Base-by-base conservation (phyloP, 768 basidiomycete genomes). In the Auriscalpium orientale region DNA sequence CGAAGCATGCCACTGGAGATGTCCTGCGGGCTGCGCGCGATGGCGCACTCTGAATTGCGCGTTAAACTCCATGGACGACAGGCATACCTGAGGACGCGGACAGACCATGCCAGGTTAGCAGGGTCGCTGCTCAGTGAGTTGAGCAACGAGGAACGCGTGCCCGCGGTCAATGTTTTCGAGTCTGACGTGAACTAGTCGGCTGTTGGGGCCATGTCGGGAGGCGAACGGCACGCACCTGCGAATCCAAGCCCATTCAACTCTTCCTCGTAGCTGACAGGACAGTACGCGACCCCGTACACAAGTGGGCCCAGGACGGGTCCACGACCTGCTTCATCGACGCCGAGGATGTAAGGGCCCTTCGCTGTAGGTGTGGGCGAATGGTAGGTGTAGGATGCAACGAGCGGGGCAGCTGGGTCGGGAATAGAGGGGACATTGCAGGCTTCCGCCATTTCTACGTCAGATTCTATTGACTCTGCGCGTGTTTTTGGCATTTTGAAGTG, bases 251-350 rank as follows among this genome's bases (percentile, higher is more conserved):
- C 69, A 51, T 91, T 85, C 54, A 99, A 71, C 13, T 82, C 69
- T 3, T 86, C 82, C 60, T 84, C 76, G 71, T 90, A 98, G 21
- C 84, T 75, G 4, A 77, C 77, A 2, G 93, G 90, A 64, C 95
- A 98, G 66, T 92, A 98, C 0, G 97, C 95, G 22, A 95, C 84
- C 8, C 90, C 95, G 65, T 99, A 98, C 0, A 99, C 97, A 57
- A 98, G 80, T 0, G 97, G 97, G 1, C 95, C 95, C 0, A 99
- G 75, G 1, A 95, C 95, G 20, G 95, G 97, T 0, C 97, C 97
- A 54, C 97, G 79, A 0, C 97, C 97, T 0, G 97, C 97, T 68
- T 99, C 97, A 69, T 99, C 97, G n/a, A 99, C 94, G 21, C 97
- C 97, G 50, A 99, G 85, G 49, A 98, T 91, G 73, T 95, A 97